Conservation (phyloP, 2,329 filamentous ascomycete species). For the Tolypocladium amazonense region DNA sequence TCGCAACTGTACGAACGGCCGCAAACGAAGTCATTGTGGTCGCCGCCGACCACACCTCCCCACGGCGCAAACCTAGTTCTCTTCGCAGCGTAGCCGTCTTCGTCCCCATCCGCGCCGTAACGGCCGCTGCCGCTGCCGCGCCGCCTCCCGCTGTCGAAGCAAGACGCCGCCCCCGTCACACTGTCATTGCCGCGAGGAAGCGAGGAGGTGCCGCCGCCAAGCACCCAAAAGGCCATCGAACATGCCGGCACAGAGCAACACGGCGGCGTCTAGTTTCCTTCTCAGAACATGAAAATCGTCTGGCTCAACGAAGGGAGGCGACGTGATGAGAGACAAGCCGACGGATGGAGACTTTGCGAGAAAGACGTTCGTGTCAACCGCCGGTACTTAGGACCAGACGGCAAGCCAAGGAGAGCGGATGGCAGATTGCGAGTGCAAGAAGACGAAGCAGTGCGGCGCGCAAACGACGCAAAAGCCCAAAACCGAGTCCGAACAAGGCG, state of each 20-base stretch:
- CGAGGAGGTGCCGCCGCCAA: slow-evolving; percentile 19
- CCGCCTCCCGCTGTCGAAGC: slow-evolving; percentile 6
- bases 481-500: neutral
- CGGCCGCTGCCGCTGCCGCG: neutral
- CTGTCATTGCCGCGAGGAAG: slow-evolving; percentile 6
- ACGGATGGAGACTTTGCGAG: neutral
- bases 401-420: neutral
- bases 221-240: slow-evolving; percentile 30
- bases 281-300: neutral
- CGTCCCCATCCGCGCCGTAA: neutral
- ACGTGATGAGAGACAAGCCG: neutral
- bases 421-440: neutral
- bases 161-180: neutral
- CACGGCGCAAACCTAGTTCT: neutral
- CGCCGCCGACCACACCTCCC: neutral
- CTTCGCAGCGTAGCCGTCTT: neutral
- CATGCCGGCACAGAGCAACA: slow-evolving; percentile 12
- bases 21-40: neutral
- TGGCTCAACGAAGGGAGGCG: neutral
- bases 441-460: neutral
- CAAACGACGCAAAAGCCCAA: neutral
- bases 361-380: too few relatives aligned
- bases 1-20: neutral
- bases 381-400: too few relatives aligned
- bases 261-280: neutral